Conservation (phyloP, 129 eudicot genomes). For the Flaveria robusta region DNA sequence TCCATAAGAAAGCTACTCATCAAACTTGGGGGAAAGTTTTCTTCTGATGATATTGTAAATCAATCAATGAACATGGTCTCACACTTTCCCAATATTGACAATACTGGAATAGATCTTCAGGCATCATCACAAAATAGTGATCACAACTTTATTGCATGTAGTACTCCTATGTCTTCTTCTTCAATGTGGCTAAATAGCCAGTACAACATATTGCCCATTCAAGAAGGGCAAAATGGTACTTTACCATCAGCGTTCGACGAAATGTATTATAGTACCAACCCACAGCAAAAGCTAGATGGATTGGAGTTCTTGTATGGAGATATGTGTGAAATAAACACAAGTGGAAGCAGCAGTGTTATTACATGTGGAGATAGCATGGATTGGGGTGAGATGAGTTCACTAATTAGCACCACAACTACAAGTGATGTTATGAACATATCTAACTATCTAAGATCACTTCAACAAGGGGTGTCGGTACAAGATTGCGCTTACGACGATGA, state of each 20-base stretch:
- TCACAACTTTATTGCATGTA: slow-evolving; percentile 17
- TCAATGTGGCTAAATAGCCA: slow-evolving; percentile 32
- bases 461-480: slow-evolving; percentile 32
- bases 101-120: slow-evolving; percentile 20
- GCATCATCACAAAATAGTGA: slow-evolving; percentile 17
- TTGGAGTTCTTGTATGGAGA: slow-evolving; percentile 68
- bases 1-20: slow-evolving; percentile 62
- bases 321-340: slow-evolving; percentile 31
- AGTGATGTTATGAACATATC: slow-evolving; percentile 25
- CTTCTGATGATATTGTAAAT: slow-evolving; percentile 32
- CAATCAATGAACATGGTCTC: slow-evolving; percentile 18
- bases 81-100: slow-evolving; percentile 27
- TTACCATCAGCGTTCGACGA: slow-evolving; percentile 46
- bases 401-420: slow-evolving; percentile 34
- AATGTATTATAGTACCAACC: slow-evolving; percentile 37
- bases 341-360: slow-evolving; percentile 32
- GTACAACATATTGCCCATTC: slow-evolving; percentile 29
- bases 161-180: slow-evolving; percentile 27
- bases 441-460: slow-evolving; percentile 24
- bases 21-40: slow-evolving; percentile 69
- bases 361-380: slow-evolving; percentile 49
- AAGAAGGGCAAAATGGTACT: slow-evolving; percentile 32
- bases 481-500: slow-evolving; percentile 34
- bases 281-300: slow-evolving; percentile 52
- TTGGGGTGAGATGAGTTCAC: slow-evolving; percentile 70